phyloP scores from a whole-genome alignment of 305 asterid genomes.

The Solanum chacoense region DNA sequence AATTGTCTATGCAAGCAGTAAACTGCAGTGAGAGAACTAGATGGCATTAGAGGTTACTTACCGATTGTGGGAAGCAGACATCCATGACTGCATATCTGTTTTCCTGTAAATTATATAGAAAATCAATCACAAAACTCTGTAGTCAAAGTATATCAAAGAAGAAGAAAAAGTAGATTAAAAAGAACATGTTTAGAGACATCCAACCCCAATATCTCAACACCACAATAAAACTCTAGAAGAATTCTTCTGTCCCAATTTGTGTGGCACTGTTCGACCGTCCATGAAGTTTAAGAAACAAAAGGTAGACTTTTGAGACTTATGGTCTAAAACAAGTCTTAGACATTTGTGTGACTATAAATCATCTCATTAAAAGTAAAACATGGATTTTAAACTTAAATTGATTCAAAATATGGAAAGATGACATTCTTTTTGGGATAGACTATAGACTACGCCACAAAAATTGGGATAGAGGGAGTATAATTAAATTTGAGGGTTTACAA shows the following conservation, averaged over 20 bases:
- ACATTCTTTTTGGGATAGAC: neutral
- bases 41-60: conserved; percentile 29
- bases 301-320: neutral
- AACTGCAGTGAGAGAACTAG: conserved; percentile 13
- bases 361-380: neutral
- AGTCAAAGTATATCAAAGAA: neutral
- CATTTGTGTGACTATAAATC: neutral
- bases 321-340: neutral
- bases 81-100: conserved; percentile 83
- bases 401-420: neutral
- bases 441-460: neutral
- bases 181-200: neutral
- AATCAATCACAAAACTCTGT: neutral
- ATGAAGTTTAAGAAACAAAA: neutral
- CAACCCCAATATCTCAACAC: neutral
- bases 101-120: conserved; percentile 55
- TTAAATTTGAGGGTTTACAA: neutral
- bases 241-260: neutral
- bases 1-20: conserved; percentile 7
- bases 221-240: neutral
- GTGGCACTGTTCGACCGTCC: neutral
- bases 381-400: neutral
- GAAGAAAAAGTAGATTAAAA: neutral
- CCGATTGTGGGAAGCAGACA: conserved; percentile 77
- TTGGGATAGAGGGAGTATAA: neutral